phyloP scores from a whole-genome alignment of 768 basidiomycete species.

The Psilocybe subaeruginosa region DNA sequence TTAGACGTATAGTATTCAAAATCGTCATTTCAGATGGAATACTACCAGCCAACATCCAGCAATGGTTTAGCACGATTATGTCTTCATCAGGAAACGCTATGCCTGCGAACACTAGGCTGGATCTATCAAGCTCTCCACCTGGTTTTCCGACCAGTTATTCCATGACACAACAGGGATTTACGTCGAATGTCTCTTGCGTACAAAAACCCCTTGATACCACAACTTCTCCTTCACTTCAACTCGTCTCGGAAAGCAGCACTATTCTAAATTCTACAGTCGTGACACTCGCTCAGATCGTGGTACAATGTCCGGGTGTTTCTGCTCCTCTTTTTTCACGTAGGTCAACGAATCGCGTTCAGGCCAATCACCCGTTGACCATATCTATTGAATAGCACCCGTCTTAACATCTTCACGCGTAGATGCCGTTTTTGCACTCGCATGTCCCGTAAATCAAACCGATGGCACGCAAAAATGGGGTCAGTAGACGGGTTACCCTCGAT shows the following conservation, averaged over 20 bases:
- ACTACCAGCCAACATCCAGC: constrained; percentile 11
- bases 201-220: constrained; percentile 10
- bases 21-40: constrained; percentile 12
- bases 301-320: constrained; percentile 12
- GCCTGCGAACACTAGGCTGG: constrained; percentile 14
- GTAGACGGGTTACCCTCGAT: background rate
- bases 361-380: background rate
- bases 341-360: background rate
- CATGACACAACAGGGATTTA: constrained; percentile 28
- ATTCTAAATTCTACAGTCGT: constrained; percentile 14
- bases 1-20: background rate
- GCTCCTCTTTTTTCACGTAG: constrained; percentile 7
- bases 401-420: constrained; percentile 19
- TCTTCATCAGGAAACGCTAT: constrained; percentile 13
- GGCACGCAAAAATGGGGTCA: constrained; percentile 18
- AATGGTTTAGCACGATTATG: constrained; percentile 11
- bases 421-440: constrained; percentile 19
- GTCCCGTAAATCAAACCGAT: constrained; percentile 12
- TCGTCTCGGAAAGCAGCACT: constrained; percentile 6
- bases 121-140: constrained; percentile 4
- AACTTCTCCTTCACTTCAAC: constrained; percentile 17
- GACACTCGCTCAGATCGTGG: constrained; percentile 19
- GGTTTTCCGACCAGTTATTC: constrained; percentile 19
- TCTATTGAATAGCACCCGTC: constrained; percentile 5
- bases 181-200: constrained; percentile 20